Evolutionary conservation across 768 basidiomycete genomes (phyloP).

Genomic region (Mrakia gelida): DNA sequence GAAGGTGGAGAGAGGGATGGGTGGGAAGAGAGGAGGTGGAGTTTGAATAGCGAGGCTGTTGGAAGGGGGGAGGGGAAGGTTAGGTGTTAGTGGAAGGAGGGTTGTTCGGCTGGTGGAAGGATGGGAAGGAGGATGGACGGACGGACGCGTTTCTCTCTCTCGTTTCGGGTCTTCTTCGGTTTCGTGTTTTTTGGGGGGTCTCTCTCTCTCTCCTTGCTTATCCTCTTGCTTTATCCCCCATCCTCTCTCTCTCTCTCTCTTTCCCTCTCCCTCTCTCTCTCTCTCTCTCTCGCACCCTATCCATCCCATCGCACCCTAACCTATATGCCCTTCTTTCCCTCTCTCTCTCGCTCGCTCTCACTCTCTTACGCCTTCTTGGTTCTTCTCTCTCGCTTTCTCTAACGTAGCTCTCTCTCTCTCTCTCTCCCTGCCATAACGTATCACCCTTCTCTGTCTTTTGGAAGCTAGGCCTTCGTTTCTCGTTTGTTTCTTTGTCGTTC

Average conservation of each 20-base stretch:
- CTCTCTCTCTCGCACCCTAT: neutral
- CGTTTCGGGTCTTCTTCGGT: neutral
- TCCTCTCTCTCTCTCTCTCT: neutral
- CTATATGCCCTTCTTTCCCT: no score
- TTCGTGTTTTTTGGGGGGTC: neutral
- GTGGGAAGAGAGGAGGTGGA: slow-evolving; percentile 18
- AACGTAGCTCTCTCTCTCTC: no score
- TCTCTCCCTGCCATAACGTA: no score
- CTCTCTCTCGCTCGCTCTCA: no score
- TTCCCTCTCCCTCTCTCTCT: neutral
- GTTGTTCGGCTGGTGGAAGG: neutral
- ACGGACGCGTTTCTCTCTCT: neutral
- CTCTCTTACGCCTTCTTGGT: no score
- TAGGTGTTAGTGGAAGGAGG: neutral
- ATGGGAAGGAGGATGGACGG: neutral
- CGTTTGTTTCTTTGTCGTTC: no score
- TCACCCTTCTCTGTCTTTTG: no score
- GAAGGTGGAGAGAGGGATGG: neutral
- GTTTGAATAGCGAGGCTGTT: neutral
- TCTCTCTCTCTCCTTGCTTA: neutral
- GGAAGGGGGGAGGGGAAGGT: neutral
- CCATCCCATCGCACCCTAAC: neutral
- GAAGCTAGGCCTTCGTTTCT: no score
- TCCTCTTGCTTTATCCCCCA: neutral
- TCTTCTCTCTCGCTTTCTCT: no score